Conservation (phyloP, 441 rosid species). For the Theobroma grandiflorum region DNA sequence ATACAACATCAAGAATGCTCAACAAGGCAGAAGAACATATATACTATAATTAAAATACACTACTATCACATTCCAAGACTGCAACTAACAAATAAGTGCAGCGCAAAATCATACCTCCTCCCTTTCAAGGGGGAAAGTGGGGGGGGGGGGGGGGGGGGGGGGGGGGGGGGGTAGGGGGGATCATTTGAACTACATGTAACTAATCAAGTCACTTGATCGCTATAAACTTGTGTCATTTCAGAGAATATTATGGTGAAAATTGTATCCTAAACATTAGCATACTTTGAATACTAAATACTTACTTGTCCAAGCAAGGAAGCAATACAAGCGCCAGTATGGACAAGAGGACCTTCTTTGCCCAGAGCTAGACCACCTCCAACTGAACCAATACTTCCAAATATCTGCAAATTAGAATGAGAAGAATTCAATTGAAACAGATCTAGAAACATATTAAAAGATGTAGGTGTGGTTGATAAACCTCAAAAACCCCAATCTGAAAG, state of each 20-base stretch:
- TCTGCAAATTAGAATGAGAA: slow-evolving; percentile 55
- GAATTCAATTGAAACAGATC: slow-evolving; percentile 25
- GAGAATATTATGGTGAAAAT: background rate
- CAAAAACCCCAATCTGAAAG: background rate
- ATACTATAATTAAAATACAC: background rate
- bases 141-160: background rate
- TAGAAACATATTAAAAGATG: background rate
- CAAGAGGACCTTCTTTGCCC: slow-evolving; percentile 99
- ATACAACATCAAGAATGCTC: background rate
- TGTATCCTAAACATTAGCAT: background rate
- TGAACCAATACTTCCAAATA: slow-evolving; percentile 98
- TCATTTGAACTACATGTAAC: background rate
- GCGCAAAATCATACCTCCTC: background rate
- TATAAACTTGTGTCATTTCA: background rate
- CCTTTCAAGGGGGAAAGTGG: background rate
- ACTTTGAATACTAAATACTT: slow-evolving; percentile 32
- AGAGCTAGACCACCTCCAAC: slow-evolving; percentile 99
- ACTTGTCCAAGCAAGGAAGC: slow-evolving; percentile 98
- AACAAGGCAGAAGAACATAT: background rate
- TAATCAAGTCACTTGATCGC: slow-evolving; percentile 3
- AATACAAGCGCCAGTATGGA: slow-evolving; percentile 98
- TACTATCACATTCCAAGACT: slow-evolving; percentile 9
- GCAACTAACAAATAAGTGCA: background rate
- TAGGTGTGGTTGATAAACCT: background rate
- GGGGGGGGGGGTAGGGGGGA: background rate